Percentiles rank a stretch among this genome's conserved stretches.
Conservation (phyloP, 176 grass and related monocot genomes). For the Zea luxurians region DNA sequence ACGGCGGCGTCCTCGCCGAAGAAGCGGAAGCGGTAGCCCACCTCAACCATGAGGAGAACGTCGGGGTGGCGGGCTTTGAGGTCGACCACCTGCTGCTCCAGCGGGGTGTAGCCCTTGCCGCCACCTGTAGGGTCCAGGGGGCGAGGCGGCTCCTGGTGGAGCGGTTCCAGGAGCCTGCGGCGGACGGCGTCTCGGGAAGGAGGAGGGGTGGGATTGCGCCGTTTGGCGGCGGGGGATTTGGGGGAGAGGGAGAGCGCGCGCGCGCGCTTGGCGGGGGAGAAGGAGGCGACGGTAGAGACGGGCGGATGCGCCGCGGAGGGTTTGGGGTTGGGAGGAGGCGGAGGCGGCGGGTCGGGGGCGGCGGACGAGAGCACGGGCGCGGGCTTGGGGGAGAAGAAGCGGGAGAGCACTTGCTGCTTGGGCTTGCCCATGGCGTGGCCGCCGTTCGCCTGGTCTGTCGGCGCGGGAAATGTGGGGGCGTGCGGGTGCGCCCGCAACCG, state of each 20-base stretch:
- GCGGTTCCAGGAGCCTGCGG: slow-evolving; percentile 58
- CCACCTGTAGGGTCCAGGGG: slow-evolving; percentile 31
- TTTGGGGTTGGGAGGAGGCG: slow-evolving; percentile 34
- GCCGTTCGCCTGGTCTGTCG: neutral
- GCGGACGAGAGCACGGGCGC: neutral
- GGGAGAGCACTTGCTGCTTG: slow-evolving; percentile 82
- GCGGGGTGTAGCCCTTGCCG: slow-evolving; percentile 58
- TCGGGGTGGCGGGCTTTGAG: slow-evolving; percentile 72
- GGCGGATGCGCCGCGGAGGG: slow-evolving; percentile 28
- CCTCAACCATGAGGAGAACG: slow-evolving; percentile 87
- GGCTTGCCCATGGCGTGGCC: slow-evolving; percentile 67
- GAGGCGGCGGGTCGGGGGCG: slow-evolving; percentile 30
- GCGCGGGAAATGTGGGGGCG: slow-evolving; percentile 33
- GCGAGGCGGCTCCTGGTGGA: neutral
- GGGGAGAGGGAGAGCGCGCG: slow-evolving; percentile 62
- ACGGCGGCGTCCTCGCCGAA: slow-evolving; percentile 79
- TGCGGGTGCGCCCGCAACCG: neutral
- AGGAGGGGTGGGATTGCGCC: slow-evolving; percentile 34
- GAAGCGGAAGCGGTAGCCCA: slow-evolving; percentile 88
- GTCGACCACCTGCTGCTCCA: slow-evolving; percentile 80
- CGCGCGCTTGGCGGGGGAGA: slow-evolving; percentile 69
- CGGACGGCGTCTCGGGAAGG: slow-evolving; percentile 47
- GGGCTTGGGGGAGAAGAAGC: slow-evolving; percentile 78
- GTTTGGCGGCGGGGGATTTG: slow-evolving; percentile 42
- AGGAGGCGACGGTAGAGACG: slow-evolving; percentile 57